phyloP scores from a whole-genome alignment of 2,329 filamentous ascomycete species.

The Penicillium sp. region DNA sequence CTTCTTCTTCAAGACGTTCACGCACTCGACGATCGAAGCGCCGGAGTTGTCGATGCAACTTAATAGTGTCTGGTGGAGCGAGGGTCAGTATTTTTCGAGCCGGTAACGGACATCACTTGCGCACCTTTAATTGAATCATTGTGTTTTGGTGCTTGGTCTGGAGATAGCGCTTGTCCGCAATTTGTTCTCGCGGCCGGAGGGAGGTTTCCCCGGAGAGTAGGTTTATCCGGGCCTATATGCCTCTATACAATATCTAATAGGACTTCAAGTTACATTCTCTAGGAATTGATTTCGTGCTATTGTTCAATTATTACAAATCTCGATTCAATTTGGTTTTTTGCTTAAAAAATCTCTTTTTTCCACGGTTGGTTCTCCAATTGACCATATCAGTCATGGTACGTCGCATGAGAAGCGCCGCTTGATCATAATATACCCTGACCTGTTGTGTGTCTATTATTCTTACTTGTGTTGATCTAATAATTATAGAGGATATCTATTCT shows the following conservation, averaged over 20 bases:
- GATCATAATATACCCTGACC: not conserved
- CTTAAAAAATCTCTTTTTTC: too few relatives aligned
- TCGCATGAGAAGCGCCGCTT: not conserved
- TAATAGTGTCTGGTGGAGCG: slow-evolving; percentile 72
- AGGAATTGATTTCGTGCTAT: not conserved
- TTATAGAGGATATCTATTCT: not conserved
- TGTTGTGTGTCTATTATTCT: not conserved
- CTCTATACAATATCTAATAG: not conserved
- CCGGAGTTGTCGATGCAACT: slow-evolving; percentile 99
- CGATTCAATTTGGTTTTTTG: not conserved
- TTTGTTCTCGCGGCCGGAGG: slow-evolving; percentile 23
- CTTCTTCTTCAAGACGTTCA: slow-evolving; percentile 89
- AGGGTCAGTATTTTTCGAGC: not conserved
- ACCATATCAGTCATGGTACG: not conserved
- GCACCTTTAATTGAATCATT: slow-evolving; percentile 89
- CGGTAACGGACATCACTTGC: not conserved
- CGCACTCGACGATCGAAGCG: slow-evolving; percentile 94
- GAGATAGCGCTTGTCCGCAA: slow-evolving; percentile 19
- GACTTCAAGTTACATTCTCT: not conserved
- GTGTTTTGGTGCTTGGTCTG: slow-evolving; percentile 46
- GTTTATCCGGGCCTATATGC: slow-evolving; percentile 16
- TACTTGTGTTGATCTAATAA: not conserved
- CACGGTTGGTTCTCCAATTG: not conserved
- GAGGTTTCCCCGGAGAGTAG: slow-evolving; percentile 21
- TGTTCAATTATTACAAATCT: not conserved